A percentile compares a stretch with the other conserved stretches of the same genome.
Conservation (phyloP, 1,284 basidiomycete genomes). For the Pyrrhoderma noxium region DNA sequence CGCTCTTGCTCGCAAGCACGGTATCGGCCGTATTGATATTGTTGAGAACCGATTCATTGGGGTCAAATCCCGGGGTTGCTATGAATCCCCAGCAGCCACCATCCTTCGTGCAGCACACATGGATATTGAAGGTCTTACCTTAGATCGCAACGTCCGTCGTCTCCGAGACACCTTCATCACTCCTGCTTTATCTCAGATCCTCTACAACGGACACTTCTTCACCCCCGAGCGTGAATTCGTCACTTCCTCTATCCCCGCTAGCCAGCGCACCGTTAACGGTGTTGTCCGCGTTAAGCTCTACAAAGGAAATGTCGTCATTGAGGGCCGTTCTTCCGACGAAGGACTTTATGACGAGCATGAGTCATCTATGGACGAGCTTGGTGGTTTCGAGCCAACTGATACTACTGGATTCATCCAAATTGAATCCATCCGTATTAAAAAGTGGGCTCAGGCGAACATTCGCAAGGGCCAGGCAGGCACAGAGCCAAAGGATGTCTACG, state of each 20-base stretch:
- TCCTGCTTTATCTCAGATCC: slow-evolving; percentile 80
- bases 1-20: slow-evolving; percentile 88
- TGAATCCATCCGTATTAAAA: slow-evolving; percentile 93
- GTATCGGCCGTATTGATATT: slow-evolving; percentile 95
- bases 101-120: slow-evolving; percentile 94
- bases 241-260: slow-evolving; percentile 81
- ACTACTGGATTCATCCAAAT: slow-evolving; percentile 93
- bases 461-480: slow-evolving; percentile 78
- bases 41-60: slow-evolving; percentile 99
- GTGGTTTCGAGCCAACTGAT: slow-evolving; percentile 92
- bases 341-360: slow-evolving; percentile 93
- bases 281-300: slow-evolving; percentile 85
- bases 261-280: slow-evolving; percentile 96
- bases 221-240: slow-evolving; percentile 97
- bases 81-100: slow-evolving; percentile 94
- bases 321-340: slow-evolving; percentile 89
- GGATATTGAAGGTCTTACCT: slow-evolving; percentile 94
- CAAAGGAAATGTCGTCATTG: slow-evolving; percentile 94
- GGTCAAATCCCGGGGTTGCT: slow-evolving; percentile 97
- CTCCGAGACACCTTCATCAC: slow-evolving; percentile 95
- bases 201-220: slow-evolving; percentile 98
- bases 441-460: slow-evolving; percentile 85
- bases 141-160: slow-evolving; percentile 95
- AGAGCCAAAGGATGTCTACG: slow-evolving; percentile 70
- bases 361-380: slow-evolving; percentile 99